A percentile compares a stretch with the other conserved stretches of the same genome.
Evolutionary conservation across 2,329 filamentous ascomycete genomes (phyloP).

Genomic region (Monosporascus sp.): DNA sequence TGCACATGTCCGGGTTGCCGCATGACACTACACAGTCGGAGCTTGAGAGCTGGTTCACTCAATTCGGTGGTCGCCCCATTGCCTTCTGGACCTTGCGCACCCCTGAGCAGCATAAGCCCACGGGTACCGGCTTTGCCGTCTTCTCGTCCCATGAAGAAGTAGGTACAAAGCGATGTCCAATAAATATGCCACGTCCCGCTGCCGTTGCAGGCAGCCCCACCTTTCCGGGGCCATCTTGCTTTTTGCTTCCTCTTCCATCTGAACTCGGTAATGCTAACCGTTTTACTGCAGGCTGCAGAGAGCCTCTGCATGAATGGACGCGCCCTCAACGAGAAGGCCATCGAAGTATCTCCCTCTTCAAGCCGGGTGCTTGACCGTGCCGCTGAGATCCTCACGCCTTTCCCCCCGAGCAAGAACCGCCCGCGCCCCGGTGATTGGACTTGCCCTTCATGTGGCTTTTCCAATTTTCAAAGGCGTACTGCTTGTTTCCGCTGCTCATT

Average conservation of each 20-base stretch:
- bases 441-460: constrained; percentile 97
- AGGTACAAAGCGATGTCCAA: constrained; percentile 31
- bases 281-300: constrained; percentile 70
- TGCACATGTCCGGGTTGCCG: constrained; percentile 94
- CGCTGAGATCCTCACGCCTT: constrained; percentile 91
- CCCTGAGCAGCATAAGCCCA: constrained; percentile 99
- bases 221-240: neutral
- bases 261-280: neutral
- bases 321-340: constrained; percentile 96
- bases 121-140: constrained; percentile 93
- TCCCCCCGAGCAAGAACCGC: constrained; percentile 97
- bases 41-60: constrained; percentile 98
- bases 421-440: constrained; percentile 98
- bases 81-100: constrained; percentile 98
- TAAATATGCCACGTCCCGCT: neutral
- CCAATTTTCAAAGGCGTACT: constrained; percentile 97
- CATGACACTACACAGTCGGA: constrained; percentile 99
- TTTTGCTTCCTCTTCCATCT: constrained; percentile 1
- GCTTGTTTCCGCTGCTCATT: constrained; percentile 99
- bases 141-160: constrained; percentile 99
- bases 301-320: constrained; percentile 99
- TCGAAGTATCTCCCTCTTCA: constrained; percentile 97
- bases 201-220: neutral
- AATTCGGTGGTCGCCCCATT: constrained; percentile 95
- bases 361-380: constrained; percentile 93